Percentiles rank a stretch among this genome's conserved stretches.
These are phyloP conservation scores for Linum tenue DNA, from an alignment of 345 rosid species.

Conservation along the genomic window DNA sequence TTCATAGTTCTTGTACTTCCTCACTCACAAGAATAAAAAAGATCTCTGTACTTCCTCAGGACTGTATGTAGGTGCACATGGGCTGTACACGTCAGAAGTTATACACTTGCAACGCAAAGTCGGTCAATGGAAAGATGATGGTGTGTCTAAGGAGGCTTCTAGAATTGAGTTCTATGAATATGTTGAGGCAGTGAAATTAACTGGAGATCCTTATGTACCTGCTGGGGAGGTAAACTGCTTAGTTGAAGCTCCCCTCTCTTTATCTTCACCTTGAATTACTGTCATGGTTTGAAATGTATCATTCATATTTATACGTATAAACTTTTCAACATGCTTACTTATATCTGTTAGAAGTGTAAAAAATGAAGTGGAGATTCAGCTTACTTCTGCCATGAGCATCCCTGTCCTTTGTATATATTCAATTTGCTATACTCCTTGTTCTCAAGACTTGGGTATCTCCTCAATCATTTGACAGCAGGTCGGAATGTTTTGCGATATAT, in stretches of 20 bases:
- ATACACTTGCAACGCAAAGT: conserved; percentile 69
- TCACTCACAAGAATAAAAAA: too few relatives aligned
- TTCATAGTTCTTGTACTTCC: conserved; percentile 5
- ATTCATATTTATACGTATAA: not conserved
- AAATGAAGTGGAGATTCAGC: too few relatives aligned
- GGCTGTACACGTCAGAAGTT: conserved; percentile 78
- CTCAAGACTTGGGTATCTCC: too few relatives aligned
- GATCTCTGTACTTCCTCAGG: conserved; percentile 35
- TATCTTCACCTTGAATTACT: not conserved
- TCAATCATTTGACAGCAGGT: not conserved
- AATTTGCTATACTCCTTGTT: too few relatives aligned
- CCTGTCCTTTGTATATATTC: too few relatives aligned
- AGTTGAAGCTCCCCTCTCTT: not conserved
- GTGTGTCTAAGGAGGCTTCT: conserved; percentile 37
- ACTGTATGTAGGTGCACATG: conserved; percentile 78
- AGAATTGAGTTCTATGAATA: conserved; percentile 85
- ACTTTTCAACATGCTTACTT: too few relatives aligned
- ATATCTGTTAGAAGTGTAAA: too few relatives aligned
- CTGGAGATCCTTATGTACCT: conserved; percentile 88
- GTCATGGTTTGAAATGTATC: not conserved
- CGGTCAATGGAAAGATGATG: conserved; percentile 81
- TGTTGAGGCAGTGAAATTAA: conserved; percentile 81
- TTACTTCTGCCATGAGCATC: too few relatives aligned
- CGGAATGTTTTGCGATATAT: not conserved
- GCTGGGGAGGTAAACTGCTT: conserved; percentile 75